Evolutionary conservation across 805 yeast species (phyloP).

Genomic region (Starmerella powellii): DNA sequence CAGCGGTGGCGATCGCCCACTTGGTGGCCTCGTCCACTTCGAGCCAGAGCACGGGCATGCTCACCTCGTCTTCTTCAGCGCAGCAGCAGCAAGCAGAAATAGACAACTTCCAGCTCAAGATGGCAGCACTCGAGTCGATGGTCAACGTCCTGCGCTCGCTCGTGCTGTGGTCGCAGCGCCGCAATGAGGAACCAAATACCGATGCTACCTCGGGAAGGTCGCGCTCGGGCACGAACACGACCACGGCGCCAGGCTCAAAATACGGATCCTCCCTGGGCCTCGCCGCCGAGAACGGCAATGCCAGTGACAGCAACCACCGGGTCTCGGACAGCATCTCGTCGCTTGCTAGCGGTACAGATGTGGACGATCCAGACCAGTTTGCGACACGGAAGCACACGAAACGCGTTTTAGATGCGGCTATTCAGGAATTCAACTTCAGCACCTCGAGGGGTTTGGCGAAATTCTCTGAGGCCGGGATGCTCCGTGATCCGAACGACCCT

Average conservation of each 20-base stretch:
- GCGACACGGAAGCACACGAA: slow-evolving; percentile 75
- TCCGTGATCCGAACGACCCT: slow-evolving; percentile 45
- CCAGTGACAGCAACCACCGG: slow-evolving; percentile 1
- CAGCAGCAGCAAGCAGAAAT: slow-evolving; percentile 34
- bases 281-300: neutral
- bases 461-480: slow-evolving; percentile 51
- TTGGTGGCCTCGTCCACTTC: slow-evolving; percentile 46
- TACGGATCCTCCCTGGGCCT: neutral
- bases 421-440: slow-evolving; percentile 67
- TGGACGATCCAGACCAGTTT: slow-evolving; percentile 71
- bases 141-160: slow-evolving; percentile 74
- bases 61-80: slow-evolving; percentile 3
- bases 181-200: slow-evolving; percentile 18
- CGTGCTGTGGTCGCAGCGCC: slow-evolving; percentile 75
- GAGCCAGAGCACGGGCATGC: slow-evolving; percentile 37
- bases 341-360: slow-evolving; percentile 5
- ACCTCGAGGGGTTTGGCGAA: slow-evolving; percentile 68
- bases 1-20: slow-evolving; percentile 61
- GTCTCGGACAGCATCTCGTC: slow-evolving; percentile 7
- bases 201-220: neutral
- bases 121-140: slow-evolving; percentile 65
- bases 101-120: slow-evolving; percentile 69
- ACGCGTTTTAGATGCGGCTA: slow-evolving; percentile 65
- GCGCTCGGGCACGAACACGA: neutral
- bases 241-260: neutral